Conservation (phyloP, 352 stramenopile genomes). For the Pythium rishiriense region DNA sequence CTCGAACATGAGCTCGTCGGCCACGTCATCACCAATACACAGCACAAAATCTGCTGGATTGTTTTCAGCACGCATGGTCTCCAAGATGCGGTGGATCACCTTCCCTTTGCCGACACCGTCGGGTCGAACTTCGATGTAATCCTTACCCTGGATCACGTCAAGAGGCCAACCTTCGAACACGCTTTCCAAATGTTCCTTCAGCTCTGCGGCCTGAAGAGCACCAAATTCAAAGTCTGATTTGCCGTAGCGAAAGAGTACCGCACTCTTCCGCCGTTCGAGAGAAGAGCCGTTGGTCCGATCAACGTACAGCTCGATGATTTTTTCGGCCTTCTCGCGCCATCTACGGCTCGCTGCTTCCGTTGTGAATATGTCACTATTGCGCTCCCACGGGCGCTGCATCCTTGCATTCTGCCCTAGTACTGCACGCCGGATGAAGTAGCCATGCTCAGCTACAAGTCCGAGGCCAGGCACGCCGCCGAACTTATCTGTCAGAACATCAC, state of each 20-base stretch:
- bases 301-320: constrained; percentile 98
- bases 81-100: constrained; percentile 92
- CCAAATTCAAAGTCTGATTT: constrained; percentile 99
- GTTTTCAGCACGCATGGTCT: constrained; percentile 56
- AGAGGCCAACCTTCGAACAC: constrained; percentile 88
- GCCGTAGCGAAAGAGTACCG: constrained; percentile 98
- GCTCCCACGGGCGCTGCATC: constrained; percentile 66
- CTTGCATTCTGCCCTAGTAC: constrained; percentile 66
- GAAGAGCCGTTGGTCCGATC: constrained; percentile 98
- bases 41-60: constrained; percentile 95
- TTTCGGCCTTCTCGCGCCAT: constrained; percentile 95
- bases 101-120: constrained; percentile 97
- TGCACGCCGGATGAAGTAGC: constrained; percentile 92
- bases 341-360: constrained; percentile 56
- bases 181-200: constrained; percentile 96
- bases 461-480: constrained; percentile 94
- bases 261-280: constrained; percentile 96
- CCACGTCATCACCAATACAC: constrained; percentile 97
- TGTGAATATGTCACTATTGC: constrained; percentile 63
- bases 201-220: constrained; percentile 94
- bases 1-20: constrained; percentile 98
- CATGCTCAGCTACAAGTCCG: constrained; percentile 97
- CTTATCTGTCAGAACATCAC: constrained; percentile 93
- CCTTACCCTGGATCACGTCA: constrained; percentile 86
- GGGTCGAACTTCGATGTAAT: constrained; percentile 98